Evolutionary conservation across 345 rosid genomes (phyloP).

Genomic region (Mallotus nudiflorus): DNA sequence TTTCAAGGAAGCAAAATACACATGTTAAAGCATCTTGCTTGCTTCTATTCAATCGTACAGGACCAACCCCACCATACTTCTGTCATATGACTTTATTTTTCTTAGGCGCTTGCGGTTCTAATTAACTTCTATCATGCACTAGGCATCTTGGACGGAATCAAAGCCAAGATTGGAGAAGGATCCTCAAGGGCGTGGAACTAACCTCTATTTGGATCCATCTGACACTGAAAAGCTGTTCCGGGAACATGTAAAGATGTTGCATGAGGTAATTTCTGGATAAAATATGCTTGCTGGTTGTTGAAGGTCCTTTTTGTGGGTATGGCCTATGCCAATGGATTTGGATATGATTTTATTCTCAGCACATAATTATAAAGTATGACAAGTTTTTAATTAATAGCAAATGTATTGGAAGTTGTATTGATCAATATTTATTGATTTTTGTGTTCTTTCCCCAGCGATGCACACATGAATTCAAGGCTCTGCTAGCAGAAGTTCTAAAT

Average conservation of each 20-base stretch:
- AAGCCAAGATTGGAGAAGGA: conserved; percentile 88
- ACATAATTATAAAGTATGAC: not conserved
- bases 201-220: conserved; percentile 73
- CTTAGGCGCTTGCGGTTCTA: not conserved
- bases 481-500: conserved; percentile 68
- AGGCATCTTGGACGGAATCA: conserved; percentile 97
- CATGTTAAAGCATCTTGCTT: no score
- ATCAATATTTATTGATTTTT: not conserved
- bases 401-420: not conserved
- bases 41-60: not conserved
- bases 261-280: conserved; percentile 57
- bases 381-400: not conserved
- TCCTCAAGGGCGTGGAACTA: conserved; percentile 86
- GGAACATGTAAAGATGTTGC: conserved; percentile 76
- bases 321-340: not conserved
- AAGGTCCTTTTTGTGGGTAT: not conserved
- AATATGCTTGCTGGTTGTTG: not conserved
- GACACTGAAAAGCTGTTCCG: conserved; percentile 90
- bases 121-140: conserved; percentile 15
- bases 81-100: not conserved
- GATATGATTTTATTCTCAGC: not conserved
- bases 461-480: conserved; percentile 61
- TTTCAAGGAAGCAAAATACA: no score
- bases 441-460: conserved; percentile 51
- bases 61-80: not conserved